A percentile compares a stretch with the other conserved stretches of the same genome.
Evolutionary conservation across 805 yeast species (phyloP).

Genomic region (Nakazawaea siamensis): DNA sequence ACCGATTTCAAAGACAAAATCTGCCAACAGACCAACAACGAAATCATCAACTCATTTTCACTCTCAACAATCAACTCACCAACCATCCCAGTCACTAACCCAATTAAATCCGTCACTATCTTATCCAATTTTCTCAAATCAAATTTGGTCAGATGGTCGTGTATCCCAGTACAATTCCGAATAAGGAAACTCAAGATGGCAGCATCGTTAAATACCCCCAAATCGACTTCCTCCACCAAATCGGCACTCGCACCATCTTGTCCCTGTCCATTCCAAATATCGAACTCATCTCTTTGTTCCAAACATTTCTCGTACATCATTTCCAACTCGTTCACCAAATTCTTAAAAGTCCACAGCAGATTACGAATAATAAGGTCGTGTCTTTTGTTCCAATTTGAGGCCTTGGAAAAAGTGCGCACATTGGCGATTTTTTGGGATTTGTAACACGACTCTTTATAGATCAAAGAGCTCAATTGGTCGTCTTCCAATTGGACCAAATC

Average conservation of each 20-base stretch:
- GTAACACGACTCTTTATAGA: slow-evolving; percentile 22
- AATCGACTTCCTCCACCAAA: background rate
- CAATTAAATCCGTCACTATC: too few relatives aligned
- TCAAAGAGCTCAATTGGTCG: slow-evolving; percentile 17
- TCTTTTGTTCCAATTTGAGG: slow-evolving; percentile 4
- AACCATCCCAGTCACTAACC: too few relatives aligned
- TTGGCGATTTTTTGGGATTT: slow-evolving; percentile 13
- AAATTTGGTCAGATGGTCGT: too few relatives aligned
- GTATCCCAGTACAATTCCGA: too few relatives aligned
- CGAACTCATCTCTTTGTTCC: slow-evolving; percentile 1
- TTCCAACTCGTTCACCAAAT: slow-evolving; percentile 19
- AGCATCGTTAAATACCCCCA: slow-evolving; percentile 3
- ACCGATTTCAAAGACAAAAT: slow-evolving; percentile 15
- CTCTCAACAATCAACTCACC: slow-evolving; percentile 16
- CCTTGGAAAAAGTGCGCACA: slow-evolving; percentile 14
- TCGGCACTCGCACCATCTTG: slow-evolving; percentile 17
- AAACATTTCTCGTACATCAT: background rate
- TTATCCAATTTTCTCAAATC: too few relatives aligned
- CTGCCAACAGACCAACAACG: slow-evolving; percentile 17
- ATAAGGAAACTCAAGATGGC: too few relatives aligned
- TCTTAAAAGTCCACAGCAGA: slow-evolving; percentile 15
- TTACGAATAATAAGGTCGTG: slow-evolving; percentile 12
- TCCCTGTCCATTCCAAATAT: slow-evolving; percentile 17
- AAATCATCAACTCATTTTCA: slow-evolving; percentile 20
- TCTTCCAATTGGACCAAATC: slow-evolving; percentile 18